These are phyloP conservation scores for Lycium ferocissimum DNA, from an alignment of 257 asterid genomes.

Conservation along the genomic window DNA sequence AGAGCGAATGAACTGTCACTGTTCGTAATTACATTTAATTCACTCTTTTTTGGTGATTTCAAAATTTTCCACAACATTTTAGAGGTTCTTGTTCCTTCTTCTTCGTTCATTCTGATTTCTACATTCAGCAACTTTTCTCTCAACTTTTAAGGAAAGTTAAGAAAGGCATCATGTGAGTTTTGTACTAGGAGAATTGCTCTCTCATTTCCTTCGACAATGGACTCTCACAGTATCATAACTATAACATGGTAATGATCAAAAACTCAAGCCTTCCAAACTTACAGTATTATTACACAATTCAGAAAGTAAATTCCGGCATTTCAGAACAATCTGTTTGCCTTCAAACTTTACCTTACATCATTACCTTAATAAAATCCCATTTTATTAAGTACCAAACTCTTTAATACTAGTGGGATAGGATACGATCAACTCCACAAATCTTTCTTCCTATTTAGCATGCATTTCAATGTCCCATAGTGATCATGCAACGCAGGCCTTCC, in stretches of 20 bases:
- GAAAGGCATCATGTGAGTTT: too few species aligned
- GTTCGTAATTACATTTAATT: too few species aligned
- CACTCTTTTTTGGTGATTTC: not conserved
- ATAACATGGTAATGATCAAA: not conserved
- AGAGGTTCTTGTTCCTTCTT: too few species aligned
- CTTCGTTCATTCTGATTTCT: too few species aligned
- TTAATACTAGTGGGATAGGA: not conserved
- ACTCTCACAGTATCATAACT: not conserved
- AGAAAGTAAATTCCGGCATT: not conserved
- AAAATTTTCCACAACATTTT: too few species aligned
- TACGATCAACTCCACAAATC: not conserved
- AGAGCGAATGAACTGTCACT: too few species aligned
- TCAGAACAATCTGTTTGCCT: not conserved
- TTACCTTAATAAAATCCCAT: not conserved
- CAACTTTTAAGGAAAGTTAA: too few species aligned
- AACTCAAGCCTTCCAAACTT: not conserved
- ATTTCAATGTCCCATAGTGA: slow-evolving; percentile 38
- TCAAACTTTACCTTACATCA: not conserved
- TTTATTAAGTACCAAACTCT: not conserved
- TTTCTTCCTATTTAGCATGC: not conserved
- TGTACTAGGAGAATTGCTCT: not conserved
- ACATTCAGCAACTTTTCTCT: too few species aligned
- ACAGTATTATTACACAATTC: not conserved
- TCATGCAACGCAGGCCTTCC: slow-evolving; percentile 51
- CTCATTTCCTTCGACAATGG: not conserved